phyloP scores from a whole-genome alignment of 106 monocot genomes.

The Vanilla planifolia region DNA sequence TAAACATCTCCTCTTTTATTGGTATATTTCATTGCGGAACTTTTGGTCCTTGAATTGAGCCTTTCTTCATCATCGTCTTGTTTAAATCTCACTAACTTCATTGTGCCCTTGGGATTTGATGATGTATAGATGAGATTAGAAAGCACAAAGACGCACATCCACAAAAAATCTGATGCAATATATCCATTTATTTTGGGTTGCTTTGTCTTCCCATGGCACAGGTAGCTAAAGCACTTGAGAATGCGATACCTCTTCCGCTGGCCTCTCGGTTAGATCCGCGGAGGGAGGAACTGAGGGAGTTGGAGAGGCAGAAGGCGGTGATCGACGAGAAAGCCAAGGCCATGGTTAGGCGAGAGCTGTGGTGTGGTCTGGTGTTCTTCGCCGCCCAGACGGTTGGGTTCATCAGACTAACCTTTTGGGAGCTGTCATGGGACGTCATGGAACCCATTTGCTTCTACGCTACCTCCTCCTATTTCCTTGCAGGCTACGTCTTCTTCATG shows the following conservation, averaged over 20 bases:
- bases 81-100: too few relatives aligned
- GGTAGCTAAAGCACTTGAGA: conserved; percentile 25
- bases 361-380: conserved; percentile 33
- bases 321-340: conserved; percentile 34
- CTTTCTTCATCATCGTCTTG: too few relatives aligned
- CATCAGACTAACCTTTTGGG: conserved; percentile 63
- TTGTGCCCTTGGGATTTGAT: too few relatives aligned
- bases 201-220: neutral
- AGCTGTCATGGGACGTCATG: conserved; percentile 63
- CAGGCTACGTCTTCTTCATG: conserved; percentile 41
- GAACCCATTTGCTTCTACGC: conserved; percentile 60
- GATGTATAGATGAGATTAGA: too few relatives aligned
- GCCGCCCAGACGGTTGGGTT: conserved; percentile 36
- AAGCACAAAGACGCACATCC: too few relatives aligned
- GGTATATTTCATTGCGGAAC: too few relatives aligned
- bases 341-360: conserved; percentile 22
- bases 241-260: conserved; percentile 14
- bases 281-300: conserved; percentile 19
- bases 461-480: conserved; percentile 40
- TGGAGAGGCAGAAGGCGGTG: conserved; percentile 33
- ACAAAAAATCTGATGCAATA: too few relatives aligned
- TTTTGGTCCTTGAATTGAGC: too few relatives aligned
- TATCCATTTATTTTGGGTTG: too few relatives aligned
- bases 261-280: neutral
- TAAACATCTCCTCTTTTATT: too few relatives aligned